phyloP scores from a whole-genome alignment of 768 basidiomycete genomes.

The Tephrocybe sp. region DNA sequence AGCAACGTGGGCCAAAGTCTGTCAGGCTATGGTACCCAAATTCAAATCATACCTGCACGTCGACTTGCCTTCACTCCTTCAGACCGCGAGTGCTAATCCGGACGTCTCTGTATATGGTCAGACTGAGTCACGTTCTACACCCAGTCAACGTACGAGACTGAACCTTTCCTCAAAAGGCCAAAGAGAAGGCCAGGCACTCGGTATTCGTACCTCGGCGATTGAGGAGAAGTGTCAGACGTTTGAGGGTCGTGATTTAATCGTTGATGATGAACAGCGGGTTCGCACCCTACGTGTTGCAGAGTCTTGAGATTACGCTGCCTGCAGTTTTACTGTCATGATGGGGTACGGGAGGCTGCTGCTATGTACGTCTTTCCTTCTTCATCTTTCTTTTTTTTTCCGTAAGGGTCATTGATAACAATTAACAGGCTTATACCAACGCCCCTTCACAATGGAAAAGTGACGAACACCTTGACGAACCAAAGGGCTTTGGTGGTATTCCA shows the following conservation, averaged over 20 bases:
- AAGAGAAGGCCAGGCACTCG: conserved; percentile 70
- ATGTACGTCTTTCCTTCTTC: conserved; percentile 56
- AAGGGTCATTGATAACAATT: not conserved
- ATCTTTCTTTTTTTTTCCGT: not conserved
- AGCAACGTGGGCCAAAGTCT: conserved; percentile 87
- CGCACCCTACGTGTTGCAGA: conserved; percentile 71
- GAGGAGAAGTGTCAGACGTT: conserved; percentile 90
- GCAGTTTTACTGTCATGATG: conserved; percentile 81
- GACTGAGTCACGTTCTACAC: conserved; percentile 14
- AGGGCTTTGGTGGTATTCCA: conserved; percentile 71
- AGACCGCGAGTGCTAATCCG: conserved; percentile 77
- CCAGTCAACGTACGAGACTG: not conserved
- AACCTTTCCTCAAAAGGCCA: conserved; percentile 44
- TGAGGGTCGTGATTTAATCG: conserved; percentile 79
- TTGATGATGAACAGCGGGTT: conserved; percentile 66
- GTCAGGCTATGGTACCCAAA: conserved; percentile 79
- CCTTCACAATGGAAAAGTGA: conserved; percentile 64
- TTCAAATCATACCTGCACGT: conserved; percentile 86
- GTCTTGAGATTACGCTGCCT: conserved; percentile 70
- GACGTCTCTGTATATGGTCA: conserved; percentile 74
- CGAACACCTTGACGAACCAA: conserved; percentile 60
- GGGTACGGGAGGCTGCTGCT: conserved; percentile 76
- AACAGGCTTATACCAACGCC: conserved; percentile 71
- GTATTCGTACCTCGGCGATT: conserved; percentile 76
- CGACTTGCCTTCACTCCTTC: conserved; percentile 79